phyloP scores from a whole-genome alignment of 192 early-diverging fungal species.

The Entophlyctis luteolus region DNA sequence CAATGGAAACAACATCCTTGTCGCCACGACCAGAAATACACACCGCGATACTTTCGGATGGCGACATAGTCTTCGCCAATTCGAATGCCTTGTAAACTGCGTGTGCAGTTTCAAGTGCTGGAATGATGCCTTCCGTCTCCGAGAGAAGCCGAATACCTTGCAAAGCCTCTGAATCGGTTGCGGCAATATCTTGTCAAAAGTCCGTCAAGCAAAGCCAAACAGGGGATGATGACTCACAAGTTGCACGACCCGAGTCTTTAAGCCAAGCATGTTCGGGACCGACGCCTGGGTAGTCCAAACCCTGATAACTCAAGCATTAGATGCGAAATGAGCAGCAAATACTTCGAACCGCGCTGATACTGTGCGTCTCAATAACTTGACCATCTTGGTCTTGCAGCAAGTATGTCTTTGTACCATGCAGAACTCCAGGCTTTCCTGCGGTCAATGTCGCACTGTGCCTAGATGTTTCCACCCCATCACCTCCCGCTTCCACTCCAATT shows the following conservation, averaged over 20 bases:
- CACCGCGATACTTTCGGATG: slow-evolving; percentile 79
- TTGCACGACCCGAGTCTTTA: slow-evolving; percentile 78
- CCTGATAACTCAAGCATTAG: slow-evolving; percentile 38
- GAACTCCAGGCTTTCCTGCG: slow-evolving; percentile 81
- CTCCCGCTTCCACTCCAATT: slow-evolving; percentile 92
- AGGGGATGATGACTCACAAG: slow-evolving; percentile 52
- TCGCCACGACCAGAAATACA: slow-evolving; percentile 93
- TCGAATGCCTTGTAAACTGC: slow-evolving; percentile 80
- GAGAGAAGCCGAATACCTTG: slow-evolving; percentile 66
- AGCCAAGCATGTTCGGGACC: slow-evolving; percentile 95
- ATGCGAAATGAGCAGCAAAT: neutral
- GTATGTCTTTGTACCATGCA: slow-evolving; percentile 95
- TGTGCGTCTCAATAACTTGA: slow-evolving; percentile 95
- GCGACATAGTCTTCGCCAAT: slow-evolving; percentile 66
- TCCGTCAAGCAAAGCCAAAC: neutral
- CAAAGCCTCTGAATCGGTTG: slow-evolving; percentile 79
- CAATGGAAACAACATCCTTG: slow-evolving; percentile 94
- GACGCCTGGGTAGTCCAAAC: slow-evolving; percentile 97
- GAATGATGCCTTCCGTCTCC: slow-evolving; percentile 76
- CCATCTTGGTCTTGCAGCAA: slow-evolving; percentile 91
- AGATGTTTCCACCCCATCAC: slow-evolving; percentile 81
- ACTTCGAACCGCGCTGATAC: slow-evolving; percentile 76
- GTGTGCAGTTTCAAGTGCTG: slow-evolving; percentile 92
- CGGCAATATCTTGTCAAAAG: slow-evolving; percentile 50
- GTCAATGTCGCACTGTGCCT: slow-evolving; percentile 88